A percentile compares a stretch with the other conserved stretches of the same genome.
These are phyloP conservation scores for Paramecium sonneborni DNA, from an alignment of 73 alveolate species.

Conservation along the genomic window DNA sequence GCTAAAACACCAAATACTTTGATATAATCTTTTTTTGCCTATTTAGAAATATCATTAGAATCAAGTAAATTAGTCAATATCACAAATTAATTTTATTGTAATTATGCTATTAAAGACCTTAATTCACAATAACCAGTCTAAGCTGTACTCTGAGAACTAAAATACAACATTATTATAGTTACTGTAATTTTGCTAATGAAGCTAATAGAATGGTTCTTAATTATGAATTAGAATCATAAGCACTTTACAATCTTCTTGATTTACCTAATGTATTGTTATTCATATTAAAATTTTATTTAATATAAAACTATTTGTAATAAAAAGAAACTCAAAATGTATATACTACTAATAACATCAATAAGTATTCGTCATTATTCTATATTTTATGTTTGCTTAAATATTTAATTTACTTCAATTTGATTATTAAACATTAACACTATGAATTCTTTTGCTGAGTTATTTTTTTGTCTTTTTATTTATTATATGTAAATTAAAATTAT, in stretches of 20 bases:
- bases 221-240: background rate
- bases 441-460: too few relatives aligned
- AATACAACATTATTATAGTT: background rate
- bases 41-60: constrained; percentile 23
- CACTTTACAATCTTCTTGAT: background rate
- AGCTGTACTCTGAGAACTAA: constrained; percentile 2
- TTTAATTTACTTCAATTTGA: too few relatives aligned
- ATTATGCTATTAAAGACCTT: constrained; percentile 5
- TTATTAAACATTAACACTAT: too few relatives aligned
- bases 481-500: too few relatives aligned
- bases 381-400: background rate
- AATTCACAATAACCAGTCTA: constrained; percentile 41
- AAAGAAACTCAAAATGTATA: background rate
- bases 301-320: background rate
- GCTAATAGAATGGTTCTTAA: background rate
- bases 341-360: background rate
- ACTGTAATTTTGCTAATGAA: constrained; percentile 35
- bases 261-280: background rate
- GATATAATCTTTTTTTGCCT: constrained; percentile 59
- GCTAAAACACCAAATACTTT: constrained; percentile 57
- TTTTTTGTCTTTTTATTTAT: too few relatives aligned
- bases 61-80: constrained; percentile 25
- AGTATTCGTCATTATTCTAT: background rate
- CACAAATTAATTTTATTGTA: background rate
- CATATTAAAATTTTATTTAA: background rate